These are phyloP conservation scores for Chaetomium cochliodes DNA, from an alignment of 495 filamentous ascomycete species.

Conservation along the genomic window DNA sequence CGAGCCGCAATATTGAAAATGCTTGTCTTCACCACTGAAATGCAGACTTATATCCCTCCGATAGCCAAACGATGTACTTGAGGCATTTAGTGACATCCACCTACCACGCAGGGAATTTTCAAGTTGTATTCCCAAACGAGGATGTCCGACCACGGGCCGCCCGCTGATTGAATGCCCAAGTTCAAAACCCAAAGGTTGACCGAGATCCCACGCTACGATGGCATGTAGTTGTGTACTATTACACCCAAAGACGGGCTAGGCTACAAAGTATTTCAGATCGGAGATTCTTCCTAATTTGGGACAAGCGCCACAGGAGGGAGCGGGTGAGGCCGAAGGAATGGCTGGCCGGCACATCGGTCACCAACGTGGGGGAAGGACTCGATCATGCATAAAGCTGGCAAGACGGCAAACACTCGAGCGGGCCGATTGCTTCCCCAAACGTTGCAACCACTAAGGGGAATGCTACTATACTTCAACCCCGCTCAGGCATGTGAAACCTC, in stretches of 20 bases:
- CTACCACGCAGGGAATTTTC: too few relatives aligned
- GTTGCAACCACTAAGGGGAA: not conserved
- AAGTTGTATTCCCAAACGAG: too few relatives aligned
- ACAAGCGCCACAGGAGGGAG: not conserved
- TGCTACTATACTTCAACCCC: not conserved
- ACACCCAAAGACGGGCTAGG: not conserved
- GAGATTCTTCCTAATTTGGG: not conserved
- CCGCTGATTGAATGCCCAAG: too few relatives aligned
- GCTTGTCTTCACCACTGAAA: too few relatives aligned
- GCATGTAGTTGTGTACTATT: not conserved
- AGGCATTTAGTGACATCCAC: too few relatives aligned
- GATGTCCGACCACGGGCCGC: too few relatives aligned
- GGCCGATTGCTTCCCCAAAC: not conserved
- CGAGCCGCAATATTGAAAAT: too few relatives aligned
- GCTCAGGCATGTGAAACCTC: not conserved
- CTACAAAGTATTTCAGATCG: not conserved
- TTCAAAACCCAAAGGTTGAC: not conserved
- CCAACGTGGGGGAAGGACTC: not conserved
- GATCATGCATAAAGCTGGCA: conserved; percentile 5
- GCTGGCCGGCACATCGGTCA: not conserved
- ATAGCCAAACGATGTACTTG: too few relatives aligned
- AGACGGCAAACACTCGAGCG: not conserved
- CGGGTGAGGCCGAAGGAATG: not conserved
- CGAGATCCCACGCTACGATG: not conserved
- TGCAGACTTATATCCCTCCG: too few relatives aligned